Base-by-base conservation (phyloP, 2,329 filamentous ascomycete species). In the Aurifilum marmelostoma region DNA sequence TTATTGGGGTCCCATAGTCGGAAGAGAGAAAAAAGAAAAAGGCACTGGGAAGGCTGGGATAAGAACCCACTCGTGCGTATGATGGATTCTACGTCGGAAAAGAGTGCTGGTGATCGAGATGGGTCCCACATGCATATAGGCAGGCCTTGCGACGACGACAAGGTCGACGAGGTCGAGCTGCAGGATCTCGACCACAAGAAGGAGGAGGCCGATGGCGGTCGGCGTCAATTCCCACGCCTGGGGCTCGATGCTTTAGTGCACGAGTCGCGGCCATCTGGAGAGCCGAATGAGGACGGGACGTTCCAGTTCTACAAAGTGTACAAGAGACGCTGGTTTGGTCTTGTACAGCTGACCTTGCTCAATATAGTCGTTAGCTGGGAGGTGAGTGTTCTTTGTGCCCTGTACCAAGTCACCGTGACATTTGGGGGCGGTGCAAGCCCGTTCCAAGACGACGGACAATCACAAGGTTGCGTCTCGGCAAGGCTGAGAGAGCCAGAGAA, bases 331-430 rank as follows among this genome's bases (percentile, higher is more conserved):
- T 99, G 93, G 89, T 92, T 97, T 78, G 96, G 96, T 0, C 83
- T 99, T 65, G 81, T 87, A 29, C 92, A 97, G 79, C 81, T 98
- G 76, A 91, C 94, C 8, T 80, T 98, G 75, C 83, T 98, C 80
- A 99, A 98, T 78, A 91, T 97, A 67, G 88, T 98, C 71, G 91
- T 97, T 56, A 97, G 92, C 76, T 98, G 95, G 95, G 93, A 97
- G 87, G 93, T 96, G 86, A 85, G 93, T 89, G 56, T 29, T 63
- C 47, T 54, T 62, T 59, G 12, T 66, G 47, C 39, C 37, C 47
- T 43, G 41, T 3, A 18, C 41, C 16, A 43, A 21, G 41, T 7
- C 41, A 21, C 41, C 8, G 41, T 43, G 41, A 43, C 41, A 43
- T 43, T 43, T 43, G 16, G 41, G 16, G 41, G 41, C 41, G 41